These are phyloP conservation scores for Crotalaria pallida DNA, from an alignment of 306 rosid genomes.

Conservation along the genomic window DNA sequence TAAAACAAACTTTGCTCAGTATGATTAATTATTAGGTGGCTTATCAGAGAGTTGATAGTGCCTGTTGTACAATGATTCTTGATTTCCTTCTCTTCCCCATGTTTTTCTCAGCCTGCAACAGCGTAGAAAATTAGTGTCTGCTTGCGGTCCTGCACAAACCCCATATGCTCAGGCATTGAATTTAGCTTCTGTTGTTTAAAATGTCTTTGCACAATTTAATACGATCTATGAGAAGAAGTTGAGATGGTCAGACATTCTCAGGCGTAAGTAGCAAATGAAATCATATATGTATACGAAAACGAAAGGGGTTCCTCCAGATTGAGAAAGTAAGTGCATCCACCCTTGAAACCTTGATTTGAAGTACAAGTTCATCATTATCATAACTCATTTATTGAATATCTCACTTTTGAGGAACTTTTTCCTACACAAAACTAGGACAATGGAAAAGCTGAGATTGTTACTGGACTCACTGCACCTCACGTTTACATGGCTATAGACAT, in stretches of 20 bases:
- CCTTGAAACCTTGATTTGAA: background rate
- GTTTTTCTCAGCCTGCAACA: too few relatives aligned
- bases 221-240: background rate
- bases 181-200: background rate
- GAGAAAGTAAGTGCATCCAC: background rate
- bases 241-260: background rate
- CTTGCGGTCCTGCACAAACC: background rate
- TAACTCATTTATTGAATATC: background rate
- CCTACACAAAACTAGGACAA: background rate
- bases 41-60: background rate
- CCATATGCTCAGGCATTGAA: background rate
- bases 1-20: background rate
- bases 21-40: background rate
- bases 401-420: background rate
- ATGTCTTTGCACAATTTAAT: background rate
- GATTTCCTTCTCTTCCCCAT: too few relatives aligned
- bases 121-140: too few relatives aligned
- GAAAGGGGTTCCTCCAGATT: background rate
- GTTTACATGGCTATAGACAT: background rate
- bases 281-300: background rate
- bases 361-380: too few relatives aligned
- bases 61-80: too few relatives aligned
- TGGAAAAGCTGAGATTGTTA: background rate
- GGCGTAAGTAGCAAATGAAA: background rate
- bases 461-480: background rate